These are phyloP conservation scores for Cutaneotrichosporon sp. DNA, from an alignment of 1,284 basidiomycete species.

Conservation along the genomic window DNA sequence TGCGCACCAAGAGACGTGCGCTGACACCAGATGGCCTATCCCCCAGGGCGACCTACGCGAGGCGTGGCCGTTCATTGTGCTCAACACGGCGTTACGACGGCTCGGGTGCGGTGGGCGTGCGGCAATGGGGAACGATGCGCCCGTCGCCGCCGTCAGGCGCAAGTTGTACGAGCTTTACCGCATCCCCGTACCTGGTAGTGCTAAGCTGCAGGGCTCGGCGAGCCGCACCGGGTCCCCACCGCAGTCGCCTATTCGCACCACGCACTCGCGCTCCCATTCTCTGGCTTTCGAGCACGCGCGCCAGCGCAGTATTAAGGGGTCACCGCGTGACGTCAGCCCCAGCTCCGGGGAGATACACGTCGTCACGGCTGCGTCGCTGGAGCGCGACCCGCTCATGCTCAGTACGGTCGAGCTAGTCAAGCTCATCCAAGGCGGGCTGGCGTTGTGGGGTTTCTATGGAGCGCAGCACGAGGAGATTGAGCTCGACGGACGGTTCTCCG, in stretches of 20 bases:
- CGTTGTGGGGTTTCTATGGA: constrained; percentile 43
- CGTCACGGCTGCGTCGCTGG: background rate
- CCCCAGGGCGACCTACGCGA: constrained; percentile 46
- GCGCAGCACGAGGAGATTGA: constrained; percentile 27
- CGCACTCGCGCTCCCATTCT: background rate
- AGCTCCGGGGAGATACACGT: background rate
- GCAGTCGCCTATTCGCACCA: constrained; percentile 27
- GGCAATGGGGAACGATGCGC: constrained; percentile 42
- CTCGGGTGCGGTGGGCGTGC: constrained; percentile 51
- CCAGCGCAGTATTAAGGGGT: background rate
- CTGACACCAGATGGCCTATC: constrained; percentile 32
- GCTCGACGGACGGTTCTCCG: constrained; percentile 48
- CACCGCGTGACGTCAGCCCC: background rate
- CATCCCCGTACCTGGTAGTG: constrained; percentile 32
- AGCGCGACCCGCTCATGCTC: constrained; percentile 34
- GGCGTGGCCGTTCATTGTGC: constrained; percentile 43
- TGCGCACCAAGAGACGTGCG: constrained; percentile 23
- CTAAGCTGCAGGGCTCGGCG: background rate
- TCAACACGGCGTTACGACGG: constrained; percentile 46
- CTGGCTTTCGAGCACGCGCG: background rate
- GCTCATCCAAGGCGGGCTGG: constrained; percentile 44
- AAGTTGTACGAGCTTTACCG: constrained; percentile 48
- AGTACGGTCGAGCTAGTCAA: constrained; percentile 45
- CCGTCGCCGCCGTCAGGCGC: constrained; percentile 42
- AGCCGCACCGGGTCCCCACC: constrained; percentile 29